Conservation (phyloP, 345 rosid species). For the Lenwebbia sp. region DNA sequence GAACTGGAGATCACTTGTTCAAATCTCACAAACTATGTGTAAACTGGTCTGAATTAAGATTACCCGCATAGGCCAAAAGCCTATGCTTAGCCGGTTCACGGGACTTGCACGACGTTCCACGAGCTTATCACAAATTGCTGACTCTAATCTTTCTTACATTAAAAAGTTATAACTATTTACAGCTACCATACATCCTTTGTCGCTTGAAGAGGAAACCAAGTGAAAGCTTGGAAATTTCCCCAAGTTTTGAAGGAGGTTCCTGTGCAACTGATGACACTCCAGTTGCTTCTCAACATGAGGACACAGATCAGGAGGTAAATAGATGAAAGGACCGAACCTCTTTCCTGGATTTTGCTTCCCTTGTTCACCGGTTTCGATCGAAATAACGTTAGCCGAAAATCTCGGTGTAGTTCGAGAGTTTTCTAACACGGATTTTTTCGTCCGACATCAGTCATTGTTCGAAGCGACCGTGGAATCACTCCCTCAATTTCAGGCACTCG, state of each 20-base stretch:
- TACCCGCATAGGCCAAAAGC: rapidly evolving
- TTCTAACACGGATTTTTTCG: rapidly evolving
- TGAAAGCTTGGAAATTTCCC: not conserved
- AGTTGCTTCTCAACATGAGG: not conserved
- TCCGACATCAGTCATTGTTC: not conserved
- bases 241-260: not conserved
- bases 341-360: not conserved
- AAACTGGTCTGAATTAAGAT: not conserved
- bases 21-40: not conserved
- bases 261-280: not conserved
- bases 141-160: not conserved
- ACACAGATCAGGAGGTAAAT: not conserved
- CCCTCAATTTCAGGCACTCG: not conserved
- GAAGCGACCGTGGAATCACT: not conserved
- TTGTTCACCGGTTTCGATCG: not conserved
- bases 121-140: too few relatives aligned
- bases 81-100: not conserved
- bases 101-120: not conserved
- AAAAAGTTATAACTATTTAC: not conserved
- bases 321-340: not conserved
- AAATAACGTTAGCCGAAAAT: not conserved
- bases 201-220: not conserved
- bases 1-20: not conserved
- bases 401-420: not conserved
- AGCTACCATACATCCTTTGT: not conserved